These are phyloP conservation scores for Cordyceps sp. DNA, from an alignment of 2,329 filamentous ascomycete genomes.

Conservation along the genomic window DNA sequence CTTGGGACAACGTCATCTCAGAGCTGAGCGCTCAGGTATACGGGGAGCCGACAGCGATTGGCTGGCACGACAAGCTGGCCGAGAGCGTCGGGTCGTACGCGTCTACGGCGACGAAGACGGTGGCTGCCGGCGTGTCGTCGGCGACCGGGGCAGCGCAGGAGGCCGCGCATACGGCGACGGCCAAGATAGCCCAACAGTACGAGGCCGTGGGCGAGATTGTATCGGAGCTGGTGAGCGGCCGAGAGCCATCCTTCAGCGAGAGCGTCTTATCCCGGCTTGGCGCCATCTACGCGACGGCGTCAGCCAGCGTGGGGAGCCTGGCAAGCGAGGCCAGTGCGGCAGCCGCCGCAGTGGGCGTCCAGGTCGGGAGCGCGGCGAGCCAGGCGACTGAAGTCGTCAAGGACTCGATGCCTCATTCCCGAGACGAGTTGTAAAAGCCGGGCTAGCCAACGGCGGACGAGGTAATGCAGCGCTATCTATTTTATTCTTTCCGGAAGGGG, in stretches of 20 bases:
- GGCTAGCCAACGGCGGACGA: not conserved
- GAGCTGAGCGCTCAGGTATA: slow-evolving; percentile 56
- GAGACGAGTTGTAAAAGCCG: slow-evolving; percentile 24
- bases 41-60: slow-evolving; percentile 42
- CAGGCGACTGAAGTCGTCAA: slow-evolving; percentile 26
- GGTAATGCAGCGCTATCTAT: no score
- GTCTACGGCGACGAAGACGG: slow-evolving; percentile 27
- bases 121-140: slow-evolving; percentile 26
- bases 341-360: slow-evolving; percentile 16
- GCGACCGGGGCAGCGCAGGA: slow-evolving; percentile 30
- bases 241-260: slow-evolving; percentile 67
- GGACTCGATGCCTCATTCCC: slow-evolving; percentile 16
- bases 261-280: slow-evolving; percentile 59
- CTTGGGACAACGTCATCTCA: slow-evolving; percentile 30
- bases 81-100: slow-evolving; percentile 37
- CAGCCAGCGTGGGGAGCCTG: slow-evolving; percentile 32
- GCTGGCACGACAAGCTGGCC: slow-evolving; percentile 32
- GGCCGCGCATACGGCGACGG: slow-evolving; percentile 35
- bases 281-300: slow-evolving; percentile 53
- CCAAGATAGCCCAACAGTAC: slow-evolving; percentile 46
- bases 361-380: slow-evolving; percentile 19
- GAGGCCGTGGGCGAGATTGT: slow-evolving; percentile 54
- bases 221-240: slow-evolving; percentile 59
- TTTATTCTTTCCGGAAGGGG: no score
- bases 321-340: slow-evolving; percentile 17